Percentiles rank a stretch among this genome's conserved stretches.
Conservation (phyloP, 768 basidiomycete species). For the Psilocybe sp. region DNA sequence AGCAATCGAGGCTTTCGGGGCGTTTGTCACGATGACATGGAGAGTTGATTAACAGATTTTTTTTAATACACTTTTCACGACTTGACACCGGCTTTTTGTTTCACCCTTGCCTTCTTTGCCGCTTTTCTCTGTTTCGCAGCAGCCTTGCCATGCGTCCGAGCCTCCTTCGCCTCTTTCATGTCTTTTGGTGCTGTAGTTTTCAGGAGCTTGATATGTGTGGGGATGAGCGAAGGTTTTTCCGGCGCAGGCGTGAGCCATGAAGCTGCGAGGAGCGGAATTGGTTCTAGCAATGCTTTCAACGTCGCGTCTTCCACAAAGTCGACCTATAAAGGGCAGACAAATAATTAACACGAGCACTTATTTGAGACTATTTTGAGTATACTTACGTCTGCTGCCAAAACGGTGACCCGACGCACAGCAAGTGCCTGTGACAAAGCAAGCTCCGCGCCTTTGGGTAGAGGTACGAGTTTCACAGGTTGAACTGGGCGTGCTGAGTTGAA, state of each 20-base stretch:
- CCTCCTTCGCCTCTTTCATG: conserved; percentile 67
- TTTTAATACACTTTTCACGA: too few relatives aligned
- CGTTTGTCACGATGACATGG: too few relatives aligned
- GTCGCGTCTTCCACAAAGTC: conserved; percentile 7
- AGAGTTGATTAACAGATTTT: too few relatives aligned
- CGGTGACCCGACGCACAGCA: conserved; percentile 66
- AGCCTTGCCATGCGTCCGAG: conserved; percentile 46
- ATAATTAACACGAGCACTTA: background rate
- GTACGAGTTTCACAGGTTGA: conserved; percentile 51
- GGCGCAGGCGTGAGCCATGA: conserved; percentile 54
- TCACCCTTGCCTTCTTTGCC: background rate
- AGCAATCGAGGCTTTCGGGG: too few relatives aligned
- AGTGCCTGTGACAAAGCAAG: conserved; percentile 51
- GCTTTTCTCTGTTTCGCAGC: conserved; percentile 36
- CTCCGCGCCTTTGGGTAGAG: conserved; percentile 71
- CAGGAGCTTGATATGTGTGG: conserved; percentile 81
- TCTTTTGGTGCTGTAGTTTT: conserved; percentile 77
- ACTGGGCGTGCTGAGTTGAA: conserved; percentile 52
- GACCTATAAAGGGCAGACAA: background rate
- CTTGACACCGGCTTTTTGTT: too few relatives aligned
- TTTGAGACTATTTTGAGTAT: background rate
- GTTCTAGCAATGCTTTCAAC: conserved; percentile 35
- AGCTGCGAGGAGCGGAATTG: conserved; percentile 56
- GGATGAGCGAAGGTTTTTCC: conserved; percentile 37
- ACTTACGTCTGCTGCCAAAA: conserved; percentile 67